Evolutionary conservation across 192 early-diverging fungal genomes (phyloP).

Genomic region (Umbelopsis sp.): DNA sequence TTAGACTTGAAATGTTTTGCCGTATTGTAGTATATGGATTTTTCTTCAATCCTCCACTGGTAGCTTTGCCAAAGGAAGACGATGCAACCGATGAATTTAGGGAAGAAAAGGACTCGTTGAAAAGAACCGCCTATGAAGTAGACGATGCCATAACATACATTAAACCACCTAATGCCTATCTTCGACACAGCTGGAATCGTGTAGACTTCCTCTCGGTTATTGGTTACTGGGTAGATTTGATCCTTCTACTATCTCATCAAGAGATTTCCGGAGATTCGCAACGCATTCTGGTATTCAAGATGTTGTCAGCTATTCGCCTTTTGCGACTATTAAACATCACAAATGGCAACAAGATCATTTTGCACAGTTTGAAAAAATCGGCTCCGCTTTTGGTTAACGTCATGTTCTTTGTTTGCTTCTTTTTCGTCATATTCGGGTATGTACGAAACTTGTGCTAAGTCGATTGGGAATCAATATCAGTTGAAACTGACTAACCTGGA

Average conservation of each 20-base stretch:
- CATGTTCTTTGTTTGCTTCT: conserved; percentile 59
- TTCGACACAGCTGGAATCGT: conserved; percentile 65
- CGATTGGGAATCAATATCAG: no score
- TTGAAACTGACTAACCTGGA: background rate
- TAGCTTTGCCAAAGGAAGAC: conserved; percentile 1
- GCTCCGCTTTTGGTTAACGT: conserved; percentile 57
- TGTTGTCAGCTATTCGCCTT: conserved; percentile 51
- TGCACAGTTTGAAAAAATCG: conserved; percentile 59
- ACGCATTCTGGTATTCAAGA: conserved; percentile 52
- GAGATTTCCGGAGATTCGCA: conserved; percentile 35
- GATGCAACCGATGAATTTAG: conserved; percentile 20
- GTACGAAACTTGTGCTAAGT: background rate
- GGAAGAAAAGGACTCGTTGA: conserved; percentile 25
- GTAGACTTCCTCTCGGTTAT: conserved; percentile 57
- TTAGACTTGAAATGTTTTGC: background rate
- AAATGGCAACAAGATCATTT: conserved; percentile 52
- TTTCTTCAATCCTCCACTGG: conserved; percentile 24
- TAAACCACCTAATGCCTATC: conserved; percentile 42
- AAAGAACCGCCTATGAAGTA: conserved; percentile 13
- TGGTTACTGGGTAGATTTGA: conserved; percentile 58
- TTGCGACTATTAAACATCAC: conserved; percentile 57
- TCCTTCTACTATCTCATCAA: conserved; percentile 34
- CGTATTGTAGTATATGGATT: conserved; percentile 36
- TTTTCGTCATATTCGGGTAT: conserved; percentile 60
- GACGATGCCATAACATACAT: background rate